phyloP scores from a whole-genome alignment of 805 yeast species.

The Barnettozyma californica region DNA sequence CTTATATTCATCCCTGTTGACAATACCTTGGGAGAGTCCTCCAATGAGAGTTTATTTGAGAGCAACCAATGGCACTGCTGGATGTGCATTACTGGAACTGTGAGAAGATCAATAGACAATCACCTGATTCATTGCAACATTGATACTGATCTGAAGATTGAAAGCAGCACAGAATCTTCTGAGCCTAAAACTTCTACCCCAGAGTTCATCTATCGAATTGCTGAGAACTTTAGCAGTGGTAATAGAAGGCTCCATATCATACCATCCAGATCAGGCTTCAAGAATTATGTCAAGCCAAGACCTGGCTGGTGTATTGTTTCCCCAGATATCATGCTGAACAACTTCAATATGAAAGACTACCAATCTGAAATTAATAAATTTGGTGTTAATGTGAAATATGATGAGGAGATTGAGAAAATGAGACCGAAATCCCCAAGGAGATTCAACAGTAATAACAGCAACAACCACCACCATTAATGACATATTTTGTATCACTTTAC shows the following conservation, averaged over 20 bases:
- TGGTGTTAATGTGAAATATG: constrained; percentile 59
- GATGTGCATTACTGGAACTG: constrained; percentile 96
- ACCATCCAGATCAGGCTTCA: constrained; percentile 64
- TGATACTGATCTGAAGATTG: constrained; percentile 82
- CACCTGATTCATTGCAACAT: constrained; percentile 88
- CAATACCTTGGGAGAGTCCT: constrained; percentile 30
- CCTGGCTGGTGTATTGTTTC: constrained; percentile 90
- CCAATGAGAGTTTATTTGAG: constrained; percentile 51
- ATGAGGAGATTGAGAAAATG: constrained; percentile 68
- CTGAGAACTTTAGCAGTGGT: constrained; percentile 85
- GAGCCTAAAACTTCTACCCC: constrained; percentile 52
- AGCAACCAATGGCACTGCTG: constrained; percentile 94
- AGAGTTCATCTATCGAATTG: constrained; percentile 67
- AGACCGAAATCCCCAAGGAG: constrained; percentile 75
- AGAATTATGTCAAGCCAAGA: constrained; percentile 59
- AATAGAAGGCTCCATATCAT: constrained; percentile 80
- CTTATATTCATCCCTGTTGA: constrained; percentile 75
- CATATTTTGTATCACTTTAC: background rate
- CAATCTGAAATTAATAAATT: constrained; percentile 36
- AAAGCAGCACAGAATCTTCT: constrained; percentile 30
- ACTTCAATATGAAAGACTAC: constrained; percentile 49
- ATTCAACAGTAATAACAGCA: background rate
- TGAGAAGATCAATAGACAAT: constrained; percentile 75
- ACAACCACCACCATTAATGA: constrained; percentile 2
- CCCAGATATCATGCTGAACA: constrained; percentile 75